phyloP scores from a whole-genome alignment of 164 flowering plant genomes.

The Cinnamomum micranthum region DNA sequence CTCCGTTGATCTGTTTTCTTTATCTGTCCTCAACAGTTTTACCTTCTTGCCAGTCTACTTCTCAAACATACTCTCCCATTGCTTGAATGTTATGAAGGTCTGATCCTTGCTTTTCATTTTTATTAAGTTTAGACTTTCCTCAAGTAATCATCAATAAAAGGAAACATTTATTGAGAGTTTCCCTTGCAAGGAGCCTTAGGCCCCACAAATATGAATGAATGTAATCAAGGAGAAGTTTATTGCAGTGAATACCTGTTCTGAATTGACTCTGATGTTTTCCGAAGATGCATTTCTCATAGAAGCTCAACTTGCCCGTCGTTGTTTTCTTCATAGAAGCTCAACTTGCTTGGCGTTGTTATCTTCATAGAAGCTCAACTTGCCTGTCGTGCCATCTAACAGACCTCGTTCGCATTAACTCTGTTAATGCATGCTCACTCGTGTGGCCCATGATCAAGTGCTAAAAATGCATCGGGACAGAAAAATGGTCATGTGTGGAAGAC shows the following conservation, averaged over 20 bases:
- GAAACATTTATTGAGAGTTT: background rate
- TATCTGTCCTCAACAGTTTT: background rate
- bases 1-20: background rate
- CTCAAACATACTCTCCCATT: background rate
- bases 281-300: conserved; percentile 19
- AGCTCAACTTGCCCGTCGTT: background rate
- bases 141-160: conserved; percentile 4
- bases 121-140: background rate
- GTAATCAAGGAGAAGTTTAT: conserved; percentile 9
- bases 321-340: background rate
- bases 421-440: conserved; percentile 12
- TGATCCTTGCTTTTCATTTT: background rate
- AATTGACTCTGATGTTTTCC: conserved; percentile 15
- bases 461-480: background rate
- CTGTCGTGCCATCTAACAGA: background rate
- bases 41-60: background rate
- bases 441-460: conserved; percentile 20
- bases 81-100: background rate
- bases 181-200: background rate
- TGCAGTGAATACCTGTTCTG: background rate
- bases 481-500: background rate
- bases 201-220: conserved; percentile 9
- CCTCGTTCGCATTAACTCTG: background rate
- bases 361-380: conserved; percentile 15
- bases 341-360: background rate